Evolutionary conservation across 2,329 filamentous ascomycete species (phyloP).

Genomic region (Pseudopyricularia javanii): DNA sequence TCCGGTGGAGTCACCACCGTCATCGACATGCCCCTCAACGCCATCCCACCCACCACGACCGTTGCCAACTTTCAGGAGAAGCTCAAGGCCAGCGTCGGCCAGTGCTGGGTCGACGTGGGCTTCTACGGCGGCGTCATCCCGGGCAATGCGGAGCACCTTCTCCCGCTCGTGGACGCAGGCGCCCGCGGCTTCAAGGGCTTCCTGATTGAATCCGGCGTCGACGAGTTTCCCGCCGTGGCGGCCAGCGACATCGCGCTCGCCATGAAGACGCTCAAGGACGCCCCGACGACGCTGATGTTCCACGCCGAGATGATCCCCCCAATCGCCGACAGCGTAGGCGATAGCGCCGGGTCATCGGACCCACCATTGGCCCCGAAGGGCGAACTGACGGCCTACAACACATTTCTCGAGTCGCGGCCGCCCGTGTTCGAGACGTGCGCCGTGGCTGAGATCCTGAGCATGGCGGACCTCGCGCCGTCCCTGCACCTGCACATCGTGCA

Average conservation of each 20-base stretch:
- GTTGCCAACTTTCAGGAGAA: slow-evolving; percentile 74
- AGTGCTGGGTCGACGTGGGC: slow-evolving; percentile 98
- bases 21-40: slow-evolving; percentile 94
- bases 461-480: slow-evolving; percentile 67
- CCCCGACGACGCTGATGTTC: slow-evolving; percentile 92
- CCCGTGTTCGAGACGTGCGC: slow-evolving; percentile 86
- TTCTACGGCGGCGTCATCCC: slow-evolving; percentile 95
- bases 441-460: slow-evolving; percentile 71
- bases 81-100: slow-evolving; percentile 65
- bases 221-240: slow-evolving; percentile 90
- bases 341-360: slow-evolving; percentile 57
- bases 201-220: slow-evolving; percentile 89
- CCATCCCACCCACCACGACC: slow-evolving; percentile 91
- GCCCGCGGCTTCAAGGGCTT: slow-evolving; percentile 97
- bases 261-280: slow-evolving; percentile 68
- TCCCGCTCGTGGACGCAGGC: slow-evolving; percentile 69
- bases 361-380: slow-evolving; percentile 58
- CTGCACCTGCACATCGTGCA: slow-evolving; percentile 90
- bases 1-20: slow-evolving; percentile 95
- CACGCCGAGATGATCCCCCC: slow-evolving; percentile 98
- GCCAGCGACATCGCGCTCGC: slow-evolving; percentile 65
- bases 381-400: slow-evolving; percentile 66
- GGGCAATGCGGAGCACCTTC: slow-evolving; percentile 70
- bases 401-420: slow-evolving; percentile 84
- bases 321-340: slow-evolving; percentile 65